Evolutionary conservation across 2,329 filamentous ascomycete species (phyloP).

Genomic region (Tolypocladium tropicale): DNA sequence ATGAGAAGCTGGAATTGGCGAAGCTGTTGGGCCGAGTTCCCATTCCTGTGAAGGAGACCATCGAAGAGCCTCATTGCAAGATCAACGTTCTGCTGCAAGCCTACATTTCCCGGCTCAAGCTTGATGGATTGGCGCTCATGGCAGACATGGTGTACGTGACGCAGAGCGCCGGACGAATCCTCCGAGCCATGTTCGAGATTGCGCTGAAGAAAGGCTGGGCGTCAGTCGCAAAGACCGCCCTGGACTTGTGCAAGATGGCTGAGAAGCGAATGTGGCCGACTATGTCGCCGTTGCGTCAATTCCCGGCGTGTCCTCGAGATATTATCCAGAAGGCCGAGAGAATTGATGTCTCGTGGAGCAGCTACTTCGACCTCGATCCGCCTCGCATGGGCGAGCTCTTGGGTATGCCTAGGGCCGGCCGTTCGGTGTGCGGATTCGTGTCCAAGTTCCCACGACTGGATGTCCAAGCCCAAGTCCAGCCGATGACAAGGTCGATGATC

Average conservation of each 20-base stretch:
- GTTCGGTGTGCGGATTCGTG: slow-evolving; percentile 74
- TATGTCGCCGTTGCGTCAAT: slow-evolving; percentile 92
- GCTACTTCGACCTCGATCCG: slow-evolving; percentile 92
- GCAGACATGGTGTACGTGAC: slow-evolving; percentile 98
- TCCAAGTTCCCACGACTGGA: slow-evolving; percentile 90
- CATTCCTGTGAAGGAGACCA: slow-evolving; percentile 93
- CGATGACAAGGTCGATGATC: slow-evolving; percentile 88
- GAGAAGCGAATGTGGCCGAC: slow-evolving; percentile 99
- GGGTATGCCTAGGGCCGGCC: slow-evolving; percentile 80
- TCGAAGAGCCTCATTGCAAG: slow-evolving; percentile 94
- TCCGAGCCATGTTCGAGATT: slow-evolving; percentile 94
- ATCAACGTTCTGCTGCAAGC: slow-evolving; percentile 96
- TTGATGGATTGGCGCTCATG: slow-evolving; percentile 92
- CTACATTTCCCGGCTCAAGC: slow-evolving; percentile 87
- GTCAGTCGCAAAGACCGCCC: slow-evolving; percentile 78
- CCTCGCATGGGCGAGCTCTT: slow-evolving; percentile 93
- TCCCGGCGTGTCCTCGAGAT: slow-evolving; percentile 70
- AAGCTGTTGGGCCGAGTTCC: slow-evolving; percentile 85
- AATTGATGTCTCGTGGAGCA: slow-evolving; percentile 87
- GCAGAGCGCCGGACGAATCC: slow-evolving; percentile 90
- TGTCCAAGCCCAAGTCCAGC: slow-evolving; percentile 86
- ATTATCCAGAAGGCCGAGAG: slow-evolving; percentile 88
- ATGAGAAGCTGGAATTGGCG: slow-evolving; percentile 92
- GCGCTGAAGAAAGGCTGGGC: slow-evolving; percentile 96
- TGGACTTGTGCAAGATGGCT: slow-evolving; percentile 97